Evolutionary conservation across 2,329 filamentous ascomycete species (phyloP).

Genomic region (Cordyceps fumosorosea): DNA sequence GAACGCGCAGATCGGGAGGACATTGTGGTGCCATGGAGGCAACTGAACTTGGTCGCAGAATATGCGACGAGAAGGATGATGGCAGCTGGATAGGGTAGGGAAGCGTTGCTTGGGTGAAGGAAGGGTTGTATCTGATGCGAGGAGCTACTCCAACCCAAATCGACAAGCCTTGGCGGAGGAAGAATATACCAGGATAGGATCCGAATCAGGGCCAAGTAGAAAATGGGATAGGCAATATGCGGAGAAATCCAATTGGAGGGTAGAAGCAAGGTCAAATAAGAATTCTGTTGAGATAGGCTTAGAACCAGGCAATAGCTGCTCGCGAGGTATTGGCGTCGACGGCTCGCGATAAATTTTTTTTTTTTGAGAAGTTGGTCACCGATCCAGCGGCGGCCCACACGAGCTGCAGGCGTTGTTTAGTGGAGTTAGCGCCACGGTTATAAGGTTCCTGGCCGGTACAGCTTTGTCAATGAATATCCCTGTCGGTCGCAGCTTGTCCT

Average conservation of each 20-base stretch:
- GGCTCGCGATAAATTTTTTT: background rate
- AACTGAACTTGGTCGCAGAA: background rate
- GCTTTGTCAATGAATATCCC: background rate
- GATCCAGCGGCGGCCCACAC: background rate
- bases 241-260: background rate
- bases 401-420: background rate
- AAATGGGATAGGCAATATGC: background rate
- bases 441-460: background rate
- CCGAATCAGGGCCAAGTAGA: background rate
- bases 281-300: background rate
- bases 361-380: background rate
- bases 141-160: background rate
- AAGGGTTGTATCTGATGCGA: constrained; percentile 1
- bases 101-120: constrained; percentile 7
- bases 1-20: constrained; percentile 54
- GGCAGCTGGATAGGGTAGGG: background rate
- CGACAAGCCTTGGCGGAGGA: background rate
- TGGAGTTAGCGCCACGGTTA: background rate
- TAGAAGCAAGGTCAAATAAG: background rate
- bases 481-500: too few species aligned
- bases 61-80: background rate
- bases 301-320: background rate
- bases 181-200: too few species aligned
- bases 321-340: background rate
- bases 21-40: constrained; percentile 28